Evolutionary conservation across 2,329 filamentous ascomycete genomes (phyloP).

Genomic region (Talaromyces sp.): DNA sequence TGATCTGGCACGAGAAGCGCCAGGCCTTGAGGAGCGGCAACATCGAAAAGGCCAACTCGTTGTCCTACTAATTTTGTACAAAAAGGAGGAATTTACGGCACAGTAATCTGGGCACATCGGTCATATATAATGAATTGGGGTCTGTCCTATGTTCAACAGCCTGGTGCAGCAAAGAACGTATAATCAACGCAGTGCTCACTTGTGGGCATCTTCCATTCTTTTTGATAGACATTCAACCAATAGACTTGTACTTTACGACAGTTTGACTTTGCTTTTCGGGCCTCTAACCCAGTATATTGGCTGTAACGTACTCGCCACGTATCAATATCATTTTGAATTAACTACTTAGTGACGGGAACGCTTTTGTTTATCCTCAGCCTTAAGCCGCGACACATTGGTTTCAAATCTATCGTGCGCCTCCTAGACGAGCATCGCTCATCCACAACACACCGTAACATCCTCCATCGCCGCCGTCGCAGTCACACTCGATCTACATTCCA

Average conservation of each 20-base stretch:
- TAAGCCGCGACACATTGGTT: not conserved
- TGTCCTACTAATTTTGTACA: constrained; percentile 8
- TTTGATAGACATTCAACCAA: not conserved
- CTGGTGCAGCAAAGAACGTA: not conserved
- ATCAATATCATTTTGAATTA: not conserved
- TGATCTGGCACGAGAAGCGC: constrained; percentile 17
- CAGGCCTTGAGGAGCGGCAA: constrained; percentile 3
- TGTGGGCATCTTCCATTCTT: not conserved
- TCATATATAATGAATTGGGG: not conserved
- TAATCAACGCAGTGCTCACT: not conserved
- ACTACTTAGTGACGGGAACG: not conserved
- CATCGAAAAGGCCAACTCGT: constrained; percentile 12
- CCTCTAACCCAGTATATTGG: not conserved
- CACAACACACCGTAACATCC: constrained; percentile 18
- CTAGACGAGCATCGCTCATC: not conserved
- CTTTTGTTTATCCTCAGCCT: not conserved
- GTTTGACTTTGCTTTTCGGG: not conserved
- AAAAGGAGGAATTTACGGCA: not conserved
- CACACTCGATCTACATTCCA: not conserved
- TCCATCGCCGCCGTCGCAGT: constrained; percentile 10
- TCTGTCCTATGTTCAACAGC: not conserved
- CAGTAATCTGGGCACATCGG: not conserved
- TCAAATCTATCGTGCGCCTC: not conserved
- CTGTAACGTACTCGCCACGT: not conserved
- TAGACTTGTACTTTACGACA: not conserved